Percentiles rank a stretch among this genome's conserved stretches.
These are phyloP conservation scores for Caloboletus inedulis DNA, from an alignment of 1,284 basidiomycete genomes.

Conservation along the genomic window DNA sequence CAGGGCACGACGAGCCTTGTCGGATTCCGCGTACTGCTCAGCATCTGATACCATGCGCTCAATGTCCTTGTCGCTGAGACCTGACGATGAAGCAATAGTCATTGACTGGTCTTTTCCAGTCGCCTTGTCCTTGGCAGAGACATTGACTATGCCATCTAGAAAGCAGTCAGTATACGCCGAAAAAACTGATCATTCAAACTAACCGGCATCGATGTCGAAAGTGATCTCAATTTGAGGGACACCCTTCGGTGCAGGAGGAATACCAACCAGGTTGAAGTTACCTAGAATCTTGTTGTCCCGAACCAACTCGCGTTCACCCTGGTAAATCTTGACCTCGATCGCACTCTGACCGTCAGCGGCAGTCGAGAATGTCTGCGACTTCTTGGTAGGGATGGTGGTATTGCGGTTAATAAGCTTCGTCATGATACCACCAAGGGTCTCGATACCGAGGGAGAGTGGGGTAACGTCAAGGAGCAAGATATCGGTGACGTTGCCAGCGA, in stretches of 20 bases:
- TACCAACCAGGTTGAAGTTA: slow-evolving; percentile 98
- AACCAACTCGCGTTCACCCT: slow-evolving; percentile 97
- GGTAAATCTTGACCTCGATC: slow-evolving; percentile 97
- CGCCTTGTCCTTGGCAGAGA: slow-evolving; percentile 96
- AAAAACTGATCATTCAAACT: slow-evolving; percentile 18
- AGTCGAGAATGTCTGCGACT: slow-evolving; percentile 98
- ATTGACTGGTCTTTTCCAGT: slow-evolving; percentile 97
- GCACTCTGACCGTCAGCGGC: slow-evolving; percentile 95
- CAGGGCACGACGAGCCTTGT: slow-evolving; percentile 83
- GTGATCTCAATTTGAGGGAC: slow-evolving; percentile 99
- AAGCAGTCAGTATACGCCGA: background rate
- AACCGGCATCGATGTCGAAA: slow-evolving; percentile 97
- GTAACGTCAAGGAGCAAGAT: slow-evolving; percentile 96
- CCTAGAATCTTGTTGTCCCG: slow-evolving; percentile 99
- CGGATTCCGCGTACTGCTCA: slow-evolving; percentile 89
- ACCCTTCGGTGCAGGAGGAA: slow-evolving; percentile 97
- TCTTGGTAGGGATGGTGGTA: slow-evolving; percentile 99
- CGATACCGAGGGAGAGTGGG: slow-evolving; percentile 91
- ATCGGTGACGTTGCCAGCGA: slow-evolving; percentile 95
- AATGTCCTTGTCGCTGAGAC: slow-evolving; percentile 94
- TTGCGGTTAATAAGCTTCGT: slow-evolving; percentile 94
- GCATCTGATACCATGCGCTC: slow-evolving; percentile 96
- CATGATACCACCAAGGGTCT: slow-evolving; percentile 99
- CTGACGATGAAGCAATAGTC: slow-evolving; percentile 97
- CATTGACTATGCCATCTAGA: slow-evolving; percentile 92